Evolutionary conservation across 169 alveolate species (phyloP).

Genomic region (Ichthyophthirius multifiliis): DNA sequence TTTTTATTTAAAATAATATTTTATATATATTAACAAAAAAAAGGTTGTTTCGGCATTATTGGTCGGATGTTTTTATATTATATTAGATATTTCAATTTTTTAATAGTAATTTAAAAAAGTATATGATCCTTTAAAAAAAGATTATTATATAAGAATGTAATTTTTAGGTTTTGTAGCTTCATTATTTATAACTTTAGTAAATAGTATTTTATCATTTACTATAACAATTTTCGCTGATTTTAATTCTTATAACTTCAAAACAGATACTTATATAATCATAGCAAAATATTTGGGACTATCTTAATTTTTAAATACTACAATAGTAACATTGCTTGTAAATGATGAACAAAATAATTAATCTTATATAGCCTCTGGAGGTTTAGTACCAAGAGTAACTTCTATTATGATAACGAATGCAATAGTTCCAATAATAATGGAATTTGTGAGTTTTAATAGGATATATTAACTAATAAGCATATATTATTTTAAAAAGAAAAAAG

Average conservation of each 20-base stretch:
- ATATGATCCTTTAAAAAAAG: neutral
- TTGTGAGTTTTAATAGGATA: neutral
- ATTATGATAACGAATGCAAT: constrained; percentile 2
- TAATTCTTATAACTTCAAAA: neutral
- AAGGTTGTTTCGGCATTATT: neutral
- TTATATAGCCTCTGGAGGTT: constrained; percentile 21
- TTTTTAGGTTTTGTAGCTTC: constrained; percentile 7
- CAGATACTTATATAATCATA: constrained; percentile 5
- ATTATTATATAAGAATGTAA: neutral
- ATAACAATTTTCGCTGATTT: neutral
- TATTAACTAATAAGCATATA: no score
- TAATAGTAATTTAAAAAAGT: neutral
- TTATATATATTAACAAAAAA: no score
- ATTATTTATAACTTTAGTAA: neutral
- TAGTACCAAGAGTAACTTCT: neutral
- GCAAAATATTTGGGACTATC: constrained; percentile 29
- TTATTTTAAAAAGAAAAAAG: no score
- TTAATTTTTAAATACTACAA: constrained; percentile 25
- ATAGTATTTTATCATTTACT: neutral
- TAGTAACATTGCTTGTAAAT: constrained; percentile 16
- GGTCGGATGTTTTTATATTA: constrained; percentile 11
- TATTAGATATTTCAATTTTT: no score
- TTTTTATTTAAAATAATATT: no score
- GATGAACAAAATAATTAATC: neutral
- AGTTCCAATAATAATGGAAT: neutral